These are phyloP conservation scores for Cicer yamashitae DNA, from an alignment of 306 rosid genomes.

Conservation along the genomic window DNA sequence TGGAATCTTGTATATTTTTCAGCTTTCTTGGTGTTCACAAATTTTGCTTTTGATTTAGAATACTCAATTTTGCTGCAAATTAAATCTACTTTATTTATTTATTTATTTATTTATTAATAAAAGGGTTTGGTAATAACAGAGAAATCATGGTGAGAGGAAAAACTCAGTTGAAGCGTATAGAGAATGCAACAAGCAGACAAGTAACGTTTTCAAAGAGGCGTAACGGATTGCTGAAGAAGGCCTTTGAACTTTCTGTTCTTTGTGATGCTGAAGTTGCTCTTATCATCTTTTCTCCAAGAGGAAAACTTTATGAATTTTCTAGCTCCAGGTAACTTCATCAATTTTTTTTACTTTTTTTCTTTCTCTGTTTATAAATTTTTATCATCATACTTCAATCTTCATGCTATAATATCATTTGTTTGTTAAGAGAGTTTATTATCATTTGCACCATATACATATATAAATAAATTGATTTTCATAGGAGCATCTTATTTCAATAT, in stretches of 20 bases:
- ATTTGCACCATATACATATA: too few relatives aligned
- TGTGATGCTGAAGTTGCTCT: slow-evolving; percentile 57
- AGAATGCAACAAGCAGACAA: slow-evolving; percentile 78
- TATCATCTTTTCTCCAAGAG: slow-evolving; percentile 55
- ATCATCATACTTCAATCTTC: too few relatives aligned
- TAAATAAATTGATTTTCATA: too few relatives aligned
- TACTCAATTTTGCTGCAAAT: not conserved
- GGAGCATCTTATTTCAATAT: too few relatives aligned
- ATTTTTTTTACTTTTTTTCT: too few relatives aligned
- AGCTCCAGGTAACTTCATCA: slow-evolving; percentile 44
- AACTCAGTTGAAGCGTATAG: slow-evolving; percentile 83
- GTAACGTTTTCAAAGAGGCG: slow-evolving; percentile 82
- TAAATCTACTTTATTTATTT: too few relatives aligned
- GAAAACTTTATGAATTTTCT: slow-evolving; percentile 53
- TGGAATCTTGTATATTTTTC: slow-evolving; percentile 29
- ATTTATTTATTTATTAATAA: too few relatives aligned
- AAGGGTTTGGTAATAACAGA: not conserved
- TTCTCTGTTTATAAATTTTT: too few relatives aligned
- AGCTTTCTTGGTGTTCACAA: not conserved
- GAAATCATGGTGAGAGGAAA: slow-evolving; percentile 81
- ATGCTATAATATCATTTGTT: too few relatives aligned
- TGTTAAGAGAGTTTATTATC: too few relatives aligned
- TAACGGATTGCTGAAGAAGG: slow-evolving; percentile 82
- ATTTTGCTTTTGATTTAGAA: not conserved
- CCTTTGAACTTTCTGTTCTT: slow-evolving; percentile 87